These are phyloP conservation scores for Panicum hallii DNA, from an alignment of 202 grass and related monocot genomes.

Conservation along the genomic window DNA sequence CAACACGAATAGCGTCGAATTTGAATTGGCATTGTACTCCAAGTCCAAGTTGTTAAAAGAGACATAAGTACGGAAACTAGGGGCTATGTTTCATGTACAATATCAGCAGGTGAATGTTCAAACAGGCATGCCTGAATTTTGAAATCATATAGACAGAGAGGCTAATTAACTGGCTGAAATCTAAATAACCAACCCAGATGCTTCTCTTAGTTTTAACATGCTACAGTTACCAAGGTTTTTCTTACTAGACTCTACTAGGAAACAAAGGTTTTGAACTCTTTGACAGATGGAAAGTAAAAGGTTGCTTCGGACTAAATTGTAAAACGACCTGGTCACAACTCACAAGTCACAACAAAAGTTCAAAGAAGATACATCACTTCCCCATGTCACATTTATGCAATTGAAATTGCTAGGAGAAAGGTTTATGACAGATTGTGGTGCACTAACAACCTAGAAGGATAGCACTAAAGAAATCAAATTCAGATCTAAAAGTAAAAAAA, in stretches of 20 bases:
- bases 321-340: neutral
- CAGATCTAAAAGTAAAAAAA: neutral
- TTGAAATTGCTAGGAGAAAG: neutral
- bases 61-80: neutral
- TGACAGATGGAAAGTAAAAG: neutral
- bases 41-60: conserved; percentile 26
- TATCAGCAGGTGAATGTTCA: conserved; percentile 18
- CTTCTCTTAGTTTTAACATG: neutral
- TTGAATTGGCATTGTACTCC: conserved; percentile 12
- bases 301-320: neutral
- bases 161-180: neutral
- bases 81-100: conserved; percentile 12
- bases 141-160: neutral
- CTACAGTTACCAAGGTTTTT: neutral
- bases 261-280: neutral
- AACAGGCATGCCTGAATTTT: neutral
- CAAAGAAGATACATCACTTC: conserved; percentile 8
- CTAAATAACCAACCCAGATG: conserved; percentile 16
- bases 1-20: conserved; percentile 41
- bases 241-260: neutral
- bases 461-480: neutral
- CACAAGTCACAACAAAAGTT: neutral
- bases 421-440: conserved; percentile 12
- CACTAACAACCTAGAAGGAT: neutral
- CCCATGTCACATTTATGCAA: neutral